Evolutionary conservation across 176 grass and related monocot genomes (phyloP), one percentile per base, ranked within the genome.

Genomic region (Bromus sterilis): DNA sequence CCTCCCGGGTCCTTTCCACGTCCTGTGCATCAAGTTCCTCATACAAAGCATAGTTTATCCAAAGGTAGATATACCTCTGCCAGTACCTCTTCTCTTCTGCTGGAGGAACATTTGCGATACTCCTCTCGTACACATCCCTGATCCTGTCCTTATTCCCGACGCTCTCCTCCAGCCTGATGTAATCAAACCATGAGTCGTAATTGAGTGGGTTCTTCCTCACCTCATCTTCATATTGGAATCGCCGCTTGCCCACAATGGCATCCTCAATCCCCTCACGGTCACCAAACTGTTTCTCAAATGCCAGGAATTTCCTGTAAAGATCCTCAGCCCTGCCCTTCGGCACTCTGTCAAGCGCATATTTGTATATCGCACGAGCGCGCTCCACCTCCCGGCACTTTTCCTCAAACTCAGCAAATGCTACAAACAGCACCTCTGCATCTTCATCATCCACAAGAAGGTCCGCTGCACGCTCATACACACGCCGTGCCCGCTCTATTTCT

Each of bases 11-110:
- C 30, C 81, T 46, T 2, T 92, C 92, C 26, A 87, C 64, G 32
- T 97, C 95, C 60, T 89, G 81, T 30, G 83, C 84, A 15, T 94
- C 92, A 44, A 98, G 90, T 42, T 98, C 92, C 83, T 97, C 95
- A 67, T 89, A 98, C 18, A 94, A 59, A 25, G 95, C 92, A 74
- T 98, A 98, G 36, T 93, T 93, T 74, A 98, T 94, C 95, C 95
- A 94, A 20, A 86, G 57, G 35, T 93, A 93, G 37, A 98, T 94
- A 44, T 98, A 98, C 49, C 92, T 80, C 58, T 89, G 83, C 95
- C 95, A 98, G 30, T 98, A 98, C 1, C 90, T 69, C 75, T 98
- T 95, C 90, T 94, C 92, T 59, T 93, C 90, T 29, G 88, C 88
- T 5, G 95, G 92, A 20, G 92, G 95, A 33, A 95, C 84, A 75